Conservation (phyloP, 1,284 basidiomycete genomes). For the Malassezia cuniculi region DNA sequence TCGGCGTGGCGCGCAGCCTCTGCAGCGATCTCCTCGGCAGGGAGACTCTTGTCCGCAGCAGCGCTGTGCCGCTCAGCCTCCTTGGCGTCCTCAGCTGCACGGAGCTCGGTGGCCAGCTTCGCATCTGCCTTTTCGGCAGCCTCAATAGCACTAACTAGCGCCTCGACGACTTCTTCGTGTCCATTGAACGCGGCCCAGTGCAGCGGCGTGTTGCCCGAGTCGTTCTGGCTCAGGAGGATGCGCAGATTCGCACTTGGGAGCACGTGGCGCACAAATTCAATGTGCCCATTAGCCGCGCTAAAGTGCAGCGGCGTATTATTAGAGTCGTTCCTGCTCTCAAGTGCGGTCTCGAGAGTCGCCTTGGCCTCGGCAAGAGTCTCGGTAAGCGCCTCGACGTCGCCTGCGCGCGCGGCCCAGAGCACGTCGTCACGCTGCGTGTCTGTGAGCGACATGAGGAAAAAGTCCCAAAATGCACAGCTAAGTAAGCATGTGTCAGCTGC, state of each 20-base stretch:
- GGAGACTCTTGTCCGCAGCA: neutral
- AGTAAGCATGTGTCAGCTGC: too few species aligned
- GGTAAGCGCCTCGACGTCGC: slow-evolving; percentile 29
- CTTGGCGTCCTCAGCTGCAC: slow-evolving; percentile 11
- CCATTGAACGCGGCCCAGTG: slow-evolving; percentile 45
- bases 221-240: slow-evolving; percentile 27
- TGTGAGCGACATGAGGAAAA: slow-evolving; percentile 4
- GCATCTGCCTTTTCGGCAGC: slow-evolving; percentile 16
- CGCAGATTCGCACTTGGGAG: slow-evolving; percentile 17
- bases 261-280: slow-evolving; percentile 19
- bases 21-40: slow-evolving; percentile 1
- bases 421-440: slow-evolving; percentile 38
- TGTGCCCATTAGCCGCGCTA: slow-evolving; percentile 37
- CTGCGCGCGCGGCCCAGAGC: slow-evolving; percentile 35
- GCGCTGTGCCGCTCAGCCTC: slow-evolving; percentile 8
- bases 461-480: neutral
- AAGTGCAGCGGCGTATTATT: slow-evolving; percentile 36
- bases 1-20: slow-evolving; percentile 13
- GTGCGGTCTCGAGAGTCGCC: slow-evolving; percentile 3
- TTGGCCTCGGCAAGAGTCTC: slow-evolving; percentile 3
- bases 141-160: slow-evolving; percentile 30
- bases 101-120: slow-evolving; percentile 14
- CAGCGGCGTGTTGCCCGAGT: slow-evolving; percentile 38
- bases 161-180: slow-evolving; percentile 25
- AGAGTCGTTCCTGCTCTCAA: slow-evolving; percentile 22